A percentile compares a stretch with the other conserved stretches of the same genome.
phyloP scores from a whole-genome alignment of 1,284 basidiomycete genomes.

The Mycosarcoma mackinlayi region DNA sequence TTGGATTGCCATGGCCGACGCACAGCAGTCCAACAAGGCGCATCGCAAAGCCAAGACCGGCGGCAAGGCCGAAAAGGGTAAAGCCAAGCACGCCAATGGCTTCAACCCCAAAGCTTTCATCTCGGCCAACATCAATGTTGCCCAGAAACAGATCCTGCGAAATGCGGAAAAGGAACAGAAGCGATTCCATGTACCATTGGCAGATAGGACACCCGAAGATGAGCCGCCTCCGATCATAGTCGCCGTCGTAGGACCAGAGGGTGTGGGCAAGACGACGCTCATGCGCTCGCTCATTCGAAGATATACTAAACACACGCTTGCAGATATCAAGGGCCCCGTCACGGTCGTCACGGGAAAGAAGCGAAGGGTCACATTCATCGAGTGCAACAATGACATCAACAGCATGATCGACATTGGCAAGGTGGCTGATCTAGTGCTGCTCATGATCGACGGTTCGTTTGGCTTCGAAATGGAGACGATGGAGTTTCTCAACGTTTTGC shows the following conservation, averaged over 20 bases:
- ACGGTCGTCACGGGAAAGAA: slow-evolving; percentile 94
- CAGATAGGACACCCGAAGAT: slow-evolving; percentile 86
- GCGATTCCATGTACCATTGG: slow-evolving; percentile 92
- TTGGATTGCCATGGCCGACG: slow-evolving; percentile 49
- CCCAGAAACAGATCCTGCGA: slow-evolving; percentile 84
- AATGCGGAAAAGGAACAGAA: slow-evolving; percentile 95
- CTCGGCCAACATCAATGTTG: slow-evolving; percentile 70
- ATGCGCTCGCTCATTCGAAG: slow-evolving; percentile 90
- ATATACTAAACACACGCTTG: slow-evolving; percentile 93
- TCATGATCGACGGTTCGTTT: slow-evolving; percentile 98
- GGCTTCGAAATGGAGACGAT: slow-evolving; percentile 99
- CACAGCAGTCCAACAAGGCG: slow-evolving; percentile 60
- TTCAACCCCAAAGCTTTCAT: slow-evolving; percentile 97
- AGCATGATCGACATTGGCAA: slow-evolving; percentile 99
- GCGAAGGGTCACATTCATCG: slow-evolving; percentile 90
- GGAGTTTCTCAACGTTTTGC: slow-evolving; percentile 96
- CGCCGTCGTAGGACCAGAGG: slow-evolving; percentile 96
- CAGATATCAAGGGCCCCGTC: slow-evolving; percentile 90
- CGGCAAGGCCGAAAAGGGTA: slow-evolving; percentile 58
- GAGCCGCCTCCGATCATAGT: slow-evolving; percentile 93
- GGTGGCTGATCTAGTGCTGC: slow-evolving; percentile 91
- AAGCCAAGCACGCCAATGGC: slow-evolving; percentile 69
- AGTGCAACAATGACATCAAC: slow-evolving; percentile 97
- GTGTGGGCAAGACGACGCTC: slow-evolving; percentile 94
- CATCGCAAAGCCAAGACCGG: slow-evolving; percentile 62